Conservation (phyloP, 768 basidiomycete species). For the Mycena alexandri region DNA sequence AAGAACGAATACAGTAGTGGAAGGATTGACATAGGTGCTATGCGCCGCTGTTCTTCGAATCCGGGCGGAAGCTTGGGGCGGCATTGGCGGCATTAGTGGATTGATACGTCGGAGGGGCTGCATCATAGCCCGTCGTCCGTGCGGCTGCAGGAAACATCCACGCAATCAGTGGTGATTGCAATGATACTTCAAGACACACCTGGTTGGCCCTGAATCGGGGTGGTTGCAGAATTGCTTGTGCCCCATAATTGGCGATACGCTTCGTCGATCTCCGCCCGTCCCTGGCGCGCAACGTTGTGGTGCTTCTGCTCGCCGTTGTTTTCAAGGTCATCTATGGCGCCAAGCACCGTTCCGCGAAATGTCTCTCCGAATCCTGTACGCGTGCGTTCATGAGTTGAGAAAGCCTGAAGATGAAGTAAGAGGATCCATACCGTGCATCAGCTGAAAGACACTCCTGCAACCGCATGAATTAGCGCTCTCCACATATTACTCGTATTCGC, state of each 20-base stretch:
- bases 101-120: constrained; percentile 16
- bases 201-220: neutral
- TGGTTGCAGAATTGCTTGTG: neutral
- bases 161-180: neutral
- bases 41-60: constrained; percentile 7
- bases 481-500: neutral
- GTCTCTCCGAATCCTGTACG: constrained; percentile 21
- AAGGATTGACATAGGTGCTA: neutral
- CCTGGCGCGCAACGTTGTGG: constrained; percentile 28
- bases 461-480: neutral
- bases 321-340: constrained; percentile 30
- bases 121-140: constrained; percentile 16
- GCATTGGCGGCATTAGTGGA: neutral
- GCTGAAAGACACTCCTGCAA: constrained; percentile 16
- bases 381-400: neutral
- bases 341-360: constrained; percentile 31
- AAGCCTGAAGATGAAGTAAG: no score
- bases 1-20: no score
- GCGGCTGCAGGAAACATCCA: neutral
- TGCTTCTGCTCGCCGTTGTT: constrained; percentile 28
- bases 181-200: constrained; percentile 1
- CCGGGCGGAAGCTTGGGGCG: neutral
- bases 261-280: constrained; percentile 22
- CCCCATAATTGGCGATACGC: constrained; percentile 26
- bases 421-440: constrained; percentile 17